A percentile compares a stretch with the other conserved stretches of the same genome.
Evolutionary conservation across 2,329 filamentous ascomycete genomes (phyloP).

Genomic region (Alternaria brassicicola): DNA sequence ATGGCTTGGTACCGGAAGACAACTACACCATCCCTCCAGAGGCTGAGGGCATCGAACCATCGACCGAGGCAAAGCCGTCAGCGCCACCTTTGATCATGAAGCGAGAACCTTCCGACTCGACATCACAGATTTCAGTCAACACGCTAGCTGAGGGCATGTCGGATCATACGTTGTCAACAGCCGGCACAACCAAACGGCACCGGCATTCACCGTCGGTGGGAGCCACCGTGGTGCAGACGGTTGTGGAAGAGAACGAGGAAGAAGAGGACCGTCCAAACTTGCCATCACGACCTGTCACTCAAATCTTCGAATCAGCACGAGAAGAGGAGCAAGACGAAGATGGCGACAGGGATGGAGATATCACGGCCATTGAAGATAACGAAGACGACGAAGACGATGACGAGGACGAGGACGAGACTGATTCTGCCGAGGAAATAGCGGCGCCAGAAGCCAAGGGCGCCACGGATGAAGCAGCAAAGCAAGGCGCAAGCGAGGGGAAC

Average conservation of each 20-base stretch:
- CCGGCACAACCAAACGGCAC: slow-evolving; percentile 79
- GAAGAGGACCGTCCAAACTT: slow-evolving; percentile 51
- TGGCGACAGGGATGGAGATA: slow-evolving; percentile 7
- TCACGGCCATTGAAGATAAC: slow-evolving; percentile 23
- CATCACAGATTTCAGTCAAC: slow-evolving; percentile 26
- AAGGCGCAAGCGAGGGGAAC: slow-evolving; percentile 23
- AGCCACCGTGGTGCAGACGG: slow-evolving; percentile 74
- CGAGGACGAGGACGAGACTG: slow-evolving; percentile 12
- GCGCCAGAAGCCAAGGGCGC: slow-evolving; percentile 12
- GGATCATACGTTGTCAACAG: slow-evolving; percentile 58
- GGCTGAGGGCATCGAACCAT: slow-evolving; percentile 72
- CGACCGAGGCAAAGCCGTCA: slow-evolving; percentile 53
- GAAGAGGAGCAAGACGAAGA: slow-evolving; percentile 14
- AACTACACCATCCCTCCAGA: slow-evolving; percentile 95
- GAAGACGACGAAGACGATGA: slow-evolving; percentile 25
- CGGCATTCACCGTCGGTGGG: slow-evolving; percentile 81
- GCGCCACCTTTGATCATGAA: slow-evolving; percentile 44
- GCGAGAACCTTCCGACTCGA: slow-evolving; percentile 41
- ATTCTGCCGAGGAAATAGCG: slow-evolving; percentile 29
- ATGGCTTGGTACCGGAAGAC: slow-evolving; percentile 86
- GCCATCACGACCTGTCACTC: slow-evolving; percentile 20
- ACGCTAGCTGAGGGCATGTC: slow-evolving; percentile 37
- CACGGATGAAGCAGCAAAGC: slow-evolving; percentile 25
- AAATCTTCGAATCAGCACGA: slow-evolving; percentile 25
- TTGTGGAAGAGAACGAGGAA: slow-evolving; percentile 83